These are phyloP conservation scores for Fusarium hainanense DNA, from an alignment of 2,329 filamentous ascomycete species.

Conservation along the genomic window DNA sequence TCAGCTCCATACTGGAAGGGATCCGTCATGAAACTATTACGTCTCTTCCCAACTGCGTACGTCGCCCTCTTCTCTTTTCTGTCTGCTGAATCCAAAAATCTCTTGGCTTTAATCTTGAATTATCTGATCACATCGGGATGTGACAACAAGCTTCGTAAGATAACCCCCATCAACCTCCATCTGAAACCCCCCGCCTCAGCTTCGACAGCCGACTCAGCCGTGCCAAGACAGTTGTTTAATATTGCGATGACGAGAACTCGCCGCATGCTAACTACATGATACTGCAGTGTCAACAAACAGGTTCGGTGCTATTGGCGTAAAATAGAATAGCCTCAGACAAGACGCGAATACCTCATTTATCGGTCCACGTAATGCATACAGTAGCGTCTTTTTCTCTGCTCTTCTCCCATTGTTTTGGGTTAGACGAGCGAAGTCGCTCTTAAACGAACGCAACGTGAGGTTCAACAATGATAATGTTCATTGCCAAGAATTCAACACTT, in stretches of 20 bases:
- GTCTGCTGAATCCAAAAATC: not conserved
- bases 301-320: conserved; percentile 21
- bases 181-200: conserved; percentile 18
- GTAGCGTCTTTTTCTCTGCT: conserved; percentile 9
- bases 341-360: conserved; percentile 29
- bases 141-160: conserved; percentile 3
- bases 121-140: conserved; percentile 14
- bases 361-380: conserved; percentile 29
- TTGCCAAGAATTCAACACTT: not conserved
- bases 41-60: conserved; percentile 19
- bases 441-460: not conserved
- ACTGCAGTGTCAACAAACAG: not conserved
- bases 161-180: conserved; percentile 3
- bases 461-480: not conserved
- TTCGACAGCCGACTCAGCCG: conserved; percentile 24
- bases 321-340: conserved; percentile 6
- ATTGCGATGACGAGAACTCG: not conserved
- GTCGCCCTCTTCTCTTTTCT: conserved; percentile 7
- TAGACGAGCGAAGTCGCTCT: not conserved
- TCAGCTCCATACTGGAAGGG: conserved; percentile 20
- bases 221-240: conserved; percentile 23
- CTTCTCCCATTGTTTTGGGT: not conserved
- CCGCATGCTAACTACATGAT: not conserved
- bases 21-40: conserved; percentile 31
- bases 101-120: not conserved